Evolutionary conservation across 2,329 filamentous ascomycete species (phyloP), one percentile per base, ranked within the genome.

Genomic region (Phaeoacremonium minimum): DNA sequence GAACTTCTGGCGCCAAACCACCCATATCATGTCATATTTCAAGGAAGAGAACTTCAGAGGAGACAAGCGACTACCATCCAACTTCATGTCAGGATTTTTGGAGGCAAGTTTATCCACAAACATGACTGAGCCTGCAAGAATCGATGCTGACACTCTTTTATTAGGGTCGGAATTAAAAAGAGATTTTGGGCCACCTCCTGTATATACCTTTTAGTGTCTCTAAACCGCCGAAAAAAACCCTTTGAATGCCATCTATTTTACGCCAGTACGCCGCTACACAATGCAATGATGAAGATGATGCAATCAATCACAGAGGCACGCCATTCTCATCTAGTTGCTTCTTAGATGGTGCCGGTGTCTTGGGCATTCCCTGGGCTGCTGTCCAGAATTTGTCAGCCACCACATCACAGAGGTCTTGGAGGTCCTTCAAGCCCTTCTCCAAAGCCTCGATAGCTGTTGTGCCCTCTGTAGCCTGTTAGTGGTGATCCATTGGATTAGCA

Each of bases 1-100:
- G 74, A 98, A 98, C 71, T 98, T 86, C 75, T 98, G 93, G 93
- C 95, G 96, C 69, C 93, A 98, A 67, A 75, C 90, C 44, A 86
- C 86, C 46, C 93, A 98, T 63, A 77, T 98, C 51, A 88, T 98
- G 77, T 89, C 93, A 54, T 98, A 95, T 67, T 98, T 97, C 76
- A 82, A 90, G 59, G 76, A 82, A 52, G 90, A 97, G 64, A 77
- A 75, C 63, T 77, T 78, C 59, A 68, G 87, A 80, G 72, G 87
- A 80, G 62, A 85, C 73, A 61, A 87, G 51, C 80, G 79, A 60
- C 67, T 96, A 65, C 91, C 91, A 28, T 80, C 80, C 53, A 93
- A 79, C 71, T 98, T 98, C 69, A 94, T 98, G 69, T 77, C 82
- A 51, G 88, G 88, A 33, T 98, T 98, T 72, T 72, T 98, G 55